phyloP scores from a whole-genome alignment of 352 stramenopile species.

The Phytopythium boreale region DNA sequence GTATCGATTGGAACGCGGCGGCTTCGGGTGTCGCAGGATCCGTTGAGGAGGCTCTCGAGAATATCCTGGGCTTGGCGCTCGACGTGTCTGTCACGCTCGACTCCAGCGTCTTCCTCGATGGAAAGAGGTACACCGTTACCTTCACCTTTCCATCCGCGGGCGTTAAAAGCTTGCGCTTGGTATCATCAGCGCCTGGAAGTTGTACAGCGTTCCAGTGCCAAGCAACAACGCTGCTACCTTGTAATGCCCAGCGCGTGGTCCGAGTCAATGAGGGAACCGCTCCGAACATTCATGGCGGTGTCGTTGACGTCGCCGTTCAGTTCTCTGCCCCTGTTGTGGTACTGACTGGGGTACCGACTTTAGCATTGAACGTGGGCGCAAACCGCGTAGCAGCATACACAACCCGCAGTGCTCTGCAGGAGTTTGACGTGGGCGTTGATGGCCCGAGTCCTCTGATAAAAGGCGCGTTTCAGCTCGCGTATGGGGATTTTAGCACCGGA shows the following conservation, averaged over 20 bases:
- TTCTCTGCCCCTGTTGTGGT: conserved; percentile 55
- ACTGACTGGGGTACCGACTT: conserved; percentile 19
- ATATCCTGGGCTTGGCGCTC: conserved; percentile 32
- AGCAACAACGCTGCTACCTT: conserved; percentile 19
- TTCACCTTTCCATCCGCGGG: conserved; percentile 54
- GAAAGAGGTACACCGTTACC: conserved; percentile 39
- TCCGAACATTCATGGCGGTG: conserved; percentile 31
- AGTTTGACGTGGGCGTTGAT: conserved; percentile 61
- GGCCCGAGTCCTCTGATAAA: conserved; percentile 37
- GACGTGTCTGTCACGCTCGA: conserved; percentile 38
- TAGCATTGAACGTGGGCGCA: conserved; percentile 40
- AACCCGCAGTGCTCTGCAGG: conserved; percentile 32
- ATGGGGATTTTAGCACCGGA: conserved; percentile 48
- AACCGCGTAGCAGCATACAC: conserved; percentile 37
- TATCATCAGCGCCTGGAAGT: conserved; percentile 2
- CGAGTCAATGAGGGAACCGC: conserved; percentile 43
- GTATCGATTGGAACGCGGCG: conserved; percentile 55
- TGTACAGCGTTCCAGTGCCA: conserved; percentile 41
- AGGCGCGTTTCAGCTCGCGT: conserved; percentile 49
- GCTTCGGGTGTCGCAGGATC: conserved; percentile 18
- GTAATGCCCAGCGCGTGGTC: conserved; percentile 26
- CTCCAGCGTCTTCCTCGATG: conserved; percentile 41
- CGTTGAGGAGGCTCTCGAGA: conserved; percentile 40
- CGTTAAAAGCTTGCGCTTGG: conserved; percentile 26
- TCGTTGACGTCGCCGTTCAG: conserved; percentile 44